Evolutionary conservation across 129 eudicot genomes (phyloP).

Genomic region (Sambucus nigra): DNA sequence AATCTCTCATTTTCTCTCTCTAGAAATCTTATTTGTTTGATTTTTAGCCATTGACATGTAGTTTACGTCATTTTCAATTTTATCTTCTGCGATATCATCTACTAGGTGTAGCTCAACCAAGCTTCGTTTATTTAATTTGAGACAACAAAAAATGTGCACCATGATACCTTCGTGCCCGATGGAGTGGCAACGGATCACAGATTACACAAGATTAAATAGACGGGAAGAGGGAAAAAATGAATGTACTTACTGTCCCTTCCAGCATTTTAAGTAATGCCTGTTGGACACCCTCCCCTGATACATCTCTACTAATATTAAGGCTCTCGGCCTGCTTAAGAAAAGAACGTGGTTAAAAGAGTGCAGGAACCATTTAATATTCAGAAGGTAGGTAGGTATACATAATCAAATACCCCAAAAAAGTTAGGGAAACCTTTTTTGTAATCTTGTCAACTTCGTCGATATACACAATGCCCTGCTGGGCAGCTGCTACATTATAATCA

Average conservation of each 20-base stretch:
- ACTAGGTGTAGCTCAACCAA: not conserved
- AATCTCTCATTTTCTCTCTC: no score
- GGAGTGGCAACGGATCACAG: not conserved
- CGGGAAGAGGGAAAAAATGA: not conserved
- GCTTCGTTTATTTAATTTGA: not conserved
- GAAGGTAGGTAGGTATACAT: not conserved
- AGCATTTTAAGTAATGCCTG: slow-evolving; percentile 95
- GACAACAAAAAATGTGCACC: slow-evolving; percentile 1
- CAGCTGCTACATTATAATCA: slow-evolving; percentile 92
- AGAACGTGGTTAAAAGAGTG: slow-evolving; percentile 1
- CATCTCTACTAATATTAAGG: slow-evolving; percentile 90
- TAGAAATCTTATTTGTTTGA: no score
- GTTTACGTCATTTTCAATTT: no score
- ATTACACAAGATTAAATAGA: not conserved
- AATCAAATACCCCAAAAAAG: not conserved
- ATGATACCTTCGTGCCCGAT: no score
- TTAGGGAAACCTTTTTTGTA: slow-evolving; percentile 65
- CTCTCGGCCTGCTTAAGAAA: slow-evolving; percentile 70
- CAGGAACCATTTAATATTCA: not conserved
- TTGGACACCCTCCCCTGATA: slow-evolving; percentile 98
- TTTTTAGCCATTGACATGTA: no score
- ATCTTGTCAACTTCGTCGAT: slow-evolving; percentile 99
- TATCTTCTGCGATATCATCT: no score
- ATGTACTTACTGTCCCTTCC: slow-evolving; percentile 87
- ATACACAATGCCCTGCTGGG: slow-evolving; percentile 97